phyloP scores from a whole-genome alignment of 768 basidiomycete species.

The Amanita fuliginea region DNA sequence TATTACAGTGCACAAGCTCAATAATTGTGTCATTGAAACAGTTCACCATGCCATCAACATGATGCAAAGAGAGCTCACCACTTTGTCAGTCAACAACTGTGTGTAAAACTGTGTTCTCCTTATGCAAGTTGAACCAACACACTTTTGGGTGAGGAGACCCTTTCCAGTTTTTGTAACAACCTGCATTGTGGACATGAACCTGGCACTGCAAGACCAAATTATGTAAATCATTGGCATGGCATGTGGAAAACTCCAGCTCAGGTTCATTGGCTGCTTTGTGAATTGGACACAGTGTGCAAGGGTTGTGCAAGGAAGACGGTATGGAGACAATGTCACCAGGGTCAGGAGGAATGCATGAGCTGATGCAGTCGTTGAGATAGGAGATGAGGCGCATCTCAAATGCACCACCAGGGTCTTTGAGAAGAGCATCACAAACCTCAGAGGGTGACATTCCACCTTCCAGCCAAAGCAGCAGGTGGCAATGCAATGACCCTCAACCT shows the following conservation, averaged over 20 bases:
- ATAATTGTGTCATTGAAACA: conserved; percentile 31
- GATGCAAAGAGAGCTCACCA: no score
- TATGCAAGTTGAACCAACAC: conserved; percentile 22
- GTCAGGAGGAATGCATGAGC: conserved; percentile 1
- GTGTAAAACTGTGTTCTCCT: conserved; percentile 5
- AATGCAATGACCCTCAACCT: no score
- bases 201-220: no score
- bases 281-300: background rate
- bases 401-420: no score
- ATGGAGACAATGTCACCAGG: conserved; percentile 9
- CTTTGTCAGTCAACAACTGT: conserved; percentile 18
- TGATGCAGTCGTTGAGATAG: background rate
- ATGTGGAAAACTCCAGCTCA: background rate
- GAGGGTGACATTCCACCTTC: conserved; percentile 21
- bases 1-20: no score
- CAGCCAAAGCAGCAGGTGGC: no score
- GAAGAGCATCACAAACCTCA: conserved; percentile 12
- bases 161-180: conserved; percentile 28
- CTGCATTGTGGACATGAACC: conserved; percentile 20
- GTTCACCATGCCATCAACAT: conserved; percentile 29
- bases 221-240: conserved; percentile 15
- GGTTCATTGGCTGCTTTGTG: background rate
- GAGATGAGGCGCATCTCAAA: background rate
- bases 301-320: conserved; percentile 1
- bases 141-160: conserved; percentile 10